These are phyloP conservation scores for Begonia masoniana DNA, from an alignment of 306 rosid genomes.

Conservation along the genomic window DNA sequence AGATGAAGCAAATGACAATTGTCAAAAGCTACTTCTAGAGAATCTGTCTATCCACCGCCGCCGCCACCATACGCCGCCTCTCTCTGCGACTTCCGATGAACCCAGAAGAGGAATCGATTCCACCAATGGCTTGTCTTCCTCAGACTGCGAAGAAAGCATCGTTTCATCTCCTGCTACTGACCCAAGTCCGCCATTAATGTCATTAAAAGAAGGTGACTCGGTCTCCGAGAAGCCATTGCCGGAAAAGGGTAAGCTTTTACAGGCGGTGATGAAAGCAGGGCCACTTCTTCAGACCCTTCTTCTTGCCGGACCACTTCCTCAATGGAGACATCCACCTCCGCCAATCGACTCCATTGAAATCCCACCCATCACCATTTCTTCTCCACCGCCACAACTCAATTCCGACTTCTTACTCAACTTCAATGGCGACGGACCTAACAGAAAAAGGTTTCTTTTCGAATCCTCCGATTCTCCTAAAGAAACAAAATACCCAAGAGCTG, in stretches of 20 bases:
- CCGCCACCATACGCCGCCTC: conserved; percentile 32
- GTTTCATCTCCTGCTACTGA: conserved; percentile 43
- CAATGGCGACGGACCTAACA: conserved; percentile 34
- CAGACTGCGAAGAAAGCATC: conserved; percentile 93
- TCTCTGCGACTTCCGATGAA: conserved; percentile 79
- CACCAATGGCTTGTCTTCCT: conserved; percentile 55
- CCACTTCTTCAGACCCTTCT: conserved; percentile 85
- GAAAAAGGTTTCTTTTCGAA: conserved; percentile 59
- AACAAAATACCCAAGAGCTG: conserved; percentile 57
- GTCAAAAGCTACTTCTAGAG: conserved; percentile 41
- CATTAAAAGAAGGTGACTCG: conserved; percentile 21
- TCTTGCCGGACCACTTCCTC: conserved; percentile 94
- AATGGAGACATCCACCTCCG: conserved; percentile 99
- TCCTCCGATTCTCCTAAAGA: conserved; percentile 56
- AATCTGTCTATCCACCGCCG: conserved; percentile 32
- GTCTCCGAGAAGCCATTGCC: conserved; percentile 61
- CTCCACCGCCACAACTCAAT: conserved; percentile 32
- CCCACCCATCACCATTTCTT: conserved; percentile 80
- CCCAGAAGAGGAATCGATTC: conserved; percentile 64
- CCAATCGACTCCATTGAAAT: conserved; percentile 81
- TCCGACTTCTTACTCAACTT: conserved; percentile 35
- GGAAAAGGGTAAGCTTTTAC: conserved; percentile 89
- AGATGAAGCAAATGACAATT: conserved; percentile 67
- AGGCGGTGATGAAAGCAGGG: conserved; percentile 98
- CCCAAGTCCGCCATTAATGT: neutral